Conservation (phyloP, 108 stramenopile genomes). For the Bacterosira constricta region DNA sequence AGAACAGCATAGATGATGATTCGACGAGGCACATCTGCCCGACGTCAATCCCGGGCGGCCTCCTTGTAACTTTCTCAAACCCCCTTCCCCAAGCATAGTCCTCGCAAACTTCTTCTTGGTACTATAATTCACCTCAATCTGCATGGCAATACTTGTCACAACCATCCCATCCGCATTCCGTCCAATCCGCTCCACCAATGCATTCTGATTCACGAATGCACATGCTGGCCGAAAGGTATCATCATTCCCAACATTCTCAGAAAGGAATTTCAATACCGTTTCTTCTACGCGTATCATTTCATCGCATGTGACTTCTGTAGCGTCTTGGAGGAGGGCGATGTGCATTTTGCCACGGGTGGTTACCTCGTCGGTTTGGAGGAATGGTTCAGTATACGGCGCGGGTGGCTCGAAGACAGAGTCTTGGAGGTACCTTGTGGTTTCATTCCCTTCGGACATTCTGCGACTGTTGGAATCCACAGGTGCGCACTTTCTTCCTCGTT, state of each 20-base stretch:
- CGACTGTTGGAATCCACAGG: not conserved
- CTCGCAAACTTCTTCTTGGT: slow-evolving; percentile 1
- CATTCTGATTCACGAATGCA: slow-evolving; percentile 6
- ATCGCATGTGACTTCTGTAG: not conserved
- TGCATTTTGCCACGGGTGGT: slow-evolving; percentile 12
- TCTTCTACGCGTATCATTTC: slow-evolving; percentile 18
- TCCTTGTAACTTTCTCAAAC: no score
- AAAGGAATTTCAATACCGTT: slow-evolving; percentile 3
- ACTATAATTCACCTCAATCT: not conserved
- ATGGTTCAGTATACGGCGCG: slow-evolving; percentile 4
- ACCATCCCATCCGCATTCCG: slow-evolving; percentile 9
- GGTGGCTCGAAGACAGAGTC: not conserved
- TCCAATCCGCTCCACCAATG: not conserved
- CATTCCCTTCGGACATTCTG: not conserved
- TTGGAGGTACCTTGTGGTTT: not conserved
- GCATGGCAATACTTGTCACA: not conserved
- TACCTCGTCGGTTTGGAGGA: not conserved
- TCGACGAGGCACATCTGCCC: no score
- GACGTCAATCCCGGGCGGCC: no score
- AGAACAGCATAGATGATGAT: slow-evolving; percentile 9
- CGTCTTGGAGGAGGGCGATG: not conserved
- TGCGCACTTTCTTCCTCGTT: not conserved
- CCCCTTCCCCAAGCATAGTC: no score
- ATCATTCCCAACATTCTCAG: slow-evolving; percentile 16
- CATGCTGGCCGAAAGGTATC: slow-evolving; percentile 9